These are phyloP conservation scores for Alternaria atra DNA, from an alignment of 2,329 filamentous ascomycete genomes.

Conservation along the genomic window DNA sequence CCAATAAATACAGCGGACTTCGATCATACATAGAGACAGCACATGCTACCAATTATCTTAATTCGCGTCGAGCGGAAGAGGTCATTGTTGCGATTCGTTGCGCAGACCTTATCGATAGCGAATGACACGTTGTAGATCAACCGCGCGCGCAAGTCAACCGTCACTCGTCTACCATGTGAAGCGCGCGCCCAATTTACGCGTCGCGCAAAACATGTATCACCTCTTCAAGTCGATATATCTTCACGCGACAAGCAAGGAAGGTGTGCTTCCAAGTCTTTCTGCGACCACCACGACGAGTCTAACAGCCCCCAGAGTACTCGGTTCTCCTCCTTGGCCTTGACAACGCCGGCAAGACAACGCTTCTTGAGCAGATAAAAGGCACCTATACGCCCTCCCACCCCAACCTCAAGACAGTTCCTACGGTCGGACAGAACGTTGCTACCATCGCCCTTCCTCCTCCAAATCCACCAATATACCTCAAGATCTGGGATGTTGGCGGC, in stretches of 20 bases:
- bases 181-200: slow-evolving; percentile 20
- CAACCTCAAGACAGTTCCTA: slow-evolving; percentile 86
- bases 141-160: slow-evolving; percentile 9
- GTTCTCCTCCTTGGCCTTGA: slow-evolving; percentile 96
- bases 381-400: slow-evolving; percentile 77
- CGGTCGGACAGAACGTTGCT: slow-evolving; percentile 95
- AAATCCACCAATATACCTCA: slow-evolving; percentile 88
- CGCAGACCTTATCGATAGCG: slow-evolving; percentile 19
- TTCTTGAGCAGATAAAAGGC: slow-evolving; percentile 95
- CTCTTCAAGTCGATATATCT: slow-evolving; percentile 93
- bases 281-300: slow-evolving; percentile 3
- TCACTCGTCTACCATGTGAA: slow-evolving; percentile 26
- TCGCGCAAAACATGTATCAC: slow-evolving; percentile 78
- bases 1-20: too few relatives aligned
- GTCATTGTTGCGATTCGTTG: not conserved
- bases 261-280: slow-evolving; percentile 54
- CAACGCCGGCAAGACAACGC: slow-evolving; percentile 98
- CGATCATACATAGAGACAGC: too few relatives aligned
- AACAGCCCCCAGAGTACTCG: slow-evolving; percentile 77
- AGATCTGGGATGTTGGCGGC: slow-evolving; percentile 98
- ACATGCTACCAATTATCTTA: too few relatives aligned
- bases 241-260: slow-evolving; percentile 96
- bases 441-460: slow-evolving; percentile 74
- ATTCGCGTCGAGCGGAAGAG: too few relatives aligned
- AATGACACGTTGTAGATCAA: slow-evolving; percentile 12